Conservation (phyloP, 192 early-diverging fungal species). For the Backusella sp. region DNA sequence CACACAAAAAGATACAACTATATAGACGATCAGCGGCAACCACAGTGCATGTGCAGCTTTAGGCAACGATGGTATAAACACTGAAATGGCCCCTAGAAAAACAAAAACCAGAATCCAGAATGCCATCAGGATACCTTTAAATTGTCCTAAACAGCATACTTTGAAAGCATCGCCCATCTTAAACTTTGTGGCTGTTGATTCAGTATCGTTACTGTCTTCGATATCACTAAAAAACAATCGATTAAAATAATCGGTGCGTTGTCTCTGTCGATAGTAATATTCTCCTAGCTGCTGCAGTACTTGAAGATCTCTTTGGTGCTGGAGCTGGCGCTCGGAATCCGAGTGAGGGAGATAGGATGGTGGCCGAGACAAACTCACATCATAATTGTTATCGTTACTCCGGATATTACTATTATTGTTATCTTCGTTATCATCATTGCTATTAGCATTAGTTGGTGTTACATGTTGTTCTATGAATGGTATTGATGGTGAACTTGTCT, state of each 20-base stretch:
- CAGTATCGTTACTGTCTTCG: not conserved
- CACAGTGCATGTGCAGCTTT: slow-evolving; percentile 3
- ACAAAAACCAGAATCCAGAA: slow-evolving; percentile 8
- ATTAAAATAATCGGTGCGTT: not conserved
- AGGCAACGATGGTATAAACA: slow-evolving; percentile 8
- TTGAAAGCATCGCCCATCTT: not conserved
- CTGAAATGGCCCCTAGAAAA: slow-evolving; percentile 6
- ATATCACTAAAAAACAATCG: not conserved
- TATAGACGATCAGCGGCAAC: not conserved
- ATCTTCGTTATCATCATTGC: not conserved
- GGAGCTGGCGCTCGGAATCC: not conserved
- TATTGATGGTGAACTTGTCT: not conserved
- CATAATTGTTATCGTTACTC: not conserved
- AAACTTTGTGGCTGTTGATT: not conserved
- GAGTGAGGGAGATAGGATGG: slow-evolving; percentile 3
- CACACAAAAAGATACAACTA: not conserved
- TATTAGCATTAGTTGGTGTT: not conserved
- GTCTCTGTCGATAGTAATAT: not conserved
- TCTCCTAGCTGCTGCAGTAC: not conserved
- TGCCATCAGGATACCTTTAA: slow-evolving; percentile 9
- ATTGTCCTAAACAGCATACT: not conserved
- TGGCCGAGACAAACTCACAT: not conserved
- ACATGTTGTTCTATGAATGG: not conserved
- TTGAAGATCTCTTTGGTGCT: slow-evolving; percentile 1
- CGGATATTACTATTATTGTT: not conserved